Evolutionary conservation across 2,329 filamentous ascomycete genomes (phyloP), one percentile per base, ranked within the genome.

Genomic region (Beauveria brongniartii): DNA sequence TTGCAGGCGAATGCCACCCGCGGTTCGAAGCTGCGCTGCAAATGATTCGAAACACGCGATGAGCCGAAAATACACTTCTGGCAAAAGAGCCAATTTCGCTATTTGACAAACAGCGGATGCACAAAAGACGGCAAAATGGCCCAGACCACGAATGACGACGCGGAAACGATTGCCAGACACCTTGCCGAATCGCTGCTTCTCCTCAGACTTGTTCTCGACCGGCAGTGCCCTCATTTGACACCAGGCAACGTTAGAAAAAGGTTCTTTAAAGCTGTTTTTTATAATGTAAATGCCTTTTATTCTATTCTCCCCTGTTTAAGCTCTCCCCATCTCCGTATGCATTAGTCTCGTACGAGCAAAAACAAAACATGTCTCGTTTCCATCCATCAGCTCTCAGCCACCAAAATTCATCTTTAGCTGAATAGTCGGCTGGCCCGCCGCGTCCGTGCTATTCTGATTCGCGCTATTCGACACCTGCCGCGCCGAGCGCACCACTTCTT

Each of bases 361-460:
- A 16, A 43, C 3, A 20, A 12, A 10, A 34, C 34, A n/a, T 54
- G 26, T 22, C 47, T 55, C 50, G 53, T 57, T 58, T 9, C 16
- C 20, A 53, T 60, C 67, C 67, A 24, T 47, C 20, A 57, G 34
- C 16, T 37, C 18, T 6, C 24, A 73, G 48, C 77, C 75, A 5
- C 84, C 85, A 81, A 99, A 97, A 73, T 96, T 82, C 90, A 97
- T 95, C 81, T 95, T 94, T 70, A 99, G 75, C 59, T 91, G 91
- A 80, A 99, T 99, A 64, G 80, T 94, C 14, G 94, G 94, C 73
- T 84, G 85, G 30, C 77, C 82, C 62, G 78, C 76, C 62, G 76
- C 78, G 55, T 74, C 74, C 48, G 74, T 69, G 3, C 63, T 68
- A 59, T 71, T 73, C 67, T 77, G 76, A 70, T 69, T 70, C 66